A percentile compares a stretch with the other conserved stretches of the same genome.
Conservation (phyloP, 2,329 filamentous ascomycete genomes). For the Fusarium anthophilum region DNA sequence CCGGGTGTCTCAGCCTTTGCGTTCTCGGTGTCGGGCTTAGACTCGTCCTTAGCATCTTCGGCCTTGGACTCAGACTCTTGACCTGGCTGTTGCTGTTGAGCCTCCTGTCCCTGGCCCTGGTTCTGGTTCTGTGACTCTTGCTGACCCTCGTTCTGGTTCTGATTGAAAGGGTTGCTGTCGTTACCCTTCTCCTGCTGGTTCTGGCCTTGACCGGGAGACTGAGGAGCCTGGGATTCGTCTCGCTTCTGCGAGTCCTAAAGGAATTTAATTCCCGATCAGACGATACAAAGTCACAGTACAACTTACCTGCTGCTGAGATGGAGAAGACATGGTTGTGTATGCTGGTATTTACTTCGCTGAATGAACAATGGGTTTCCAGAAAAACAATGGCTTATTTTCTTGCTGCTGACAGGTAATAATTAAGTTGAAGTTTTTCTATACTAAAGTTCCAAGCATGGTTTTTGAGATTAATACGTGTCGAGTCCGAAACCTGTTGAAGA, state of each 20-base stretch:
- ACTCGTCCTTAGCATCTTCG: not conserved
- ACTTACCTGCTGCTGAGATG: constrained; percentile 36
- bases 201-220: constrained; percentile 12
- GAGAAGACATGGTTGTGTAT: constrained; percentile 31
- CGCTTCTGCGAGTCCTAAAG: constrained; percentile 31
- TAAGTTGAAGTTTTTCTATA: constrained; percentile 11
- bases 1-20: constrained; percentile 18
- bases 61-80: constrained; percentile 20
- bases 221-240: constrained; percentile 18
- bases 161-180: constrained; percentile 14
- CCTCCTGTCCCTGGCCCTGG: not conserved
- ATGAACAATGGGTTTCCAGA: not conserved
- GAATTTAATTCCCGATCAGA: not conserved
- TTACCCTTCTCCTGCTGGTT: constrained; percentile 14
- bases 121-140: constrained; percentile 4
- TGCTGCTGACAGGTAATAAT: constrained; percentile 8
- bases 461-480: constrained; percentile 32
- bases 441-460: constrained; percentile 15
- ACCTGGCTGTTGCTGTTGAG: constrained; percentile 19
- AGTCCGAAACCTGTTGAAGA: constrained; percentile 35
- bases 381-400: constrained; percentile 2
- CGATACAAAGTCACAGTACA: not conserved
- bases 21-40: constrained; percentile 10
- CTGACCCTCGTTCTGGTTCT: constrained; percentile 1
- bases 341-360: not conserved